phyloP scores from a whole-genome alignment of 108 stramenopile genomes.

The Discostella pseudostelligera region DNA sequence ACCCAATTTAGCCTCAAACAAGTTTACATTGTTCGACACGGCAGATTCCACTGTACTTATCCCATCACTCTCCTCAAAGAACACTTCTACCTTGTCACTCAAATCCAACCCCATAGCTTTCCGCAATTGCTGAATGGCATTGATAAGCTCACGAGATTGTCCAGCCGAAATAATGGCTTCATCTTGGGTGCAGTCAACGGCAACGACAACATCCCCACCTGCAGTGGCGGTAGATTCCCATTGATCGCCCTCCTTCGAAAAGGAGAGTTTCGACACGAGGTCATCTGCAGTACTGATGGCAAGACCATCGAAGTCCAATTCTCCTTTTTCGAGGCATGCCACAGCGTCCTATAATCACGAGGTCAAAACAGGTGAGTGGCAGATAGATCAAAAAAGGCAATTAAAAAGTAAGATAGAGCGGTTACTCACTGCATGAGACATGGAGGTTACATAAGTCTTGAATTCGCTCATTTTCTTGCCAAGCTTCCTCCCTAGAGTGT shows the following conservation, averaged over 20 bases:
- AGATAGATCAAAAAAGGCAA: background rate
- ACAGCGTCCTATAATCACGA: constrained; percentile 62
- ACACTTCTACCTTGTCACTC: constrained; percentile 89
- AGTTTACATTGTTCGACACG: constrained; percentile 63
- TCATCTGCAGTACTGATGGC: constrained; percentile 78
- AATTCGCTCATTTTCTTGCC: constrained; percentile 92
- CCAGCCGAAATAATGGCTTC: constrained; percentile 89
- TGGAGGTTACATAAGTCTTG: constrained; percentile 46
- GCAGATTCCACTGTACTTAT: constrained; percentile 64
- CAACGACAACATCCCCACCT: constrained; percentile 92
- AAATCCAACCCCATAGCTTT: constrained; percentile 90
- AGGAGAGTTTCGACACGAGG: constrained; percentile 85
- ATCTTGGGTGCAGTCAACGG: constrained; percentile 94
- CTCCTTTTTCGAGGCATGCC: constrained; percentile 73
- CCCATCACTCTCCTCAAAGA: constrained; percentile 77
- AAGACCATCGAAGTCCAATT: constrained; percentile 74
- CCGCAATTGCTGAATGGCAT: constrained; percentile 95
- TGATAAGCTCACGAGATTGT: constrained; percentile 92
- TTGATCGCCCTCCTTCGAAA: constrained; percentile 88
- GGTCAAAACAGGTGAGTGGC: background rate
- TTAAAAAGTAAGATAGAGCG: background rate
- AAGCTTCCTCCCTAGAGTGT: constrained; percentile 90
- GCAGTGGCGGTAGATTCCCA: constrained; percentile 85
- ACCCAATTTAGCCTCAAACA: constrained; percentile 79
- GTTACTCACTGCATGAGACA: constrained; percentile 61